Percentiles rank a stretch among this genome's conserved stretches.
Conservation (phyloP, 805 yeast genomes). For the Cyberlindnera galapagoensis region DNA sequence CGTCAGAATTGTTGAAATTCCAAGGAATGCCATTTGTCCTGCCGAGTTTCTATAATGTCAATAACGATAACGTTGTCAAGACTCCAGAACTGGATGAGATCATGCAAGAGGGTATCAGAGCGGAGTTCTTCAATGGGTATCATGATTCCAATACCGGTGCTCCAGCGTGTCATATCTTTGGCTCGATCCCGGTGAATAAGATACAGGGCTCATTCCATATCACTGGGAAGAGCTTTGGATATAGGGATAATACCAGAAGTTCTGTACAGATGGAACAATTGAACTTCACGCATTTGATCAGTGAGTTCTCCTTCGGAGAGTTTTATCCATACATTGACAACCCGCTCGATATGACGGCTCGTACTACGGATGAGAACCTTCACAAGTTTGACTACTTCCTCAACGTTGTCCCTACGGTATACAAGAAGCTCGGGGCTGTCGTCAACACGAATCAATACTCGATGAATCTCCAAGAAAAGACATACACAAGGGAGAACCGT, state of each 20-base stretch:
- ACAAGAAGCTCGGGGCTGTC: conserved; percentile 59
- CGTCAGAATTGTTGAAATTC: conserved; percentile 66
- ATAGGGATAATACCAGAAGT: conserved; percentile 36
- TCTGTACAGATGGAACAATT: conserved; percentile 42
- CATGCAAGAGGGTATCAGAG: conserved; percentile 57
- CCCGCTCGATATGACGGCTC: conserved; percentile 77
- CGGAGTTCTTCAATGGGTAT: conserved; percentile 47
- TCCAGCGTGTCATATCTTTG: conserved; percentile 81
- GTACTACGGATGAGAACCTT: conserved; percentile 40
- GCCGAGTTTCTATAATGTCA: conserved; percentile 42
- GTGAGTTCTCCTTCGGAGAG: conserved; percentile 86
- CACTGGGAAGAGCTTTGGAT: conserved; percentile 69
- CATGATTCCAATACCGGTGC: conserved; percentile 36
- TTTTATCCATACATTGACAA: conserved; percentile 81
- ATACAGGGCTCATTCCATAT: conserved; percentile 84
- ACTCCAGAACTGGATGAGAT: conserved; percentile 65
- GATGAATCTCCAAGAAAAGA: conserved; percentile 43
- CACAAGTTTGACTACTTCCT: conserved; percentile 60
- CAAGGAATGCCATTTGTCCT: conserved; percentile 56
- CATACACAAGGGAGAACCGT: conserved; percentile 12
- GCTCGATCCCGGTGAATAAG: conserved; percentile 75
- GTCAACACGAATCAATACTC: conserved; percentile 87
- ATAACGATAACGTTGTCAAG: conserved; percentile 38
- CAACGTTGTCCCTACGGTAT: conserved; percentile 80
- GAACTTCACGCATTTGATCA: conserved; percentile 79